A percentile compares a stretch with the other conserved stretches of the same genome.
Evolutionary conservation across 2,329 filamentous ascomycete species (phyloP).

Genomic region (Chrysoporthe puriensis): DNA sequence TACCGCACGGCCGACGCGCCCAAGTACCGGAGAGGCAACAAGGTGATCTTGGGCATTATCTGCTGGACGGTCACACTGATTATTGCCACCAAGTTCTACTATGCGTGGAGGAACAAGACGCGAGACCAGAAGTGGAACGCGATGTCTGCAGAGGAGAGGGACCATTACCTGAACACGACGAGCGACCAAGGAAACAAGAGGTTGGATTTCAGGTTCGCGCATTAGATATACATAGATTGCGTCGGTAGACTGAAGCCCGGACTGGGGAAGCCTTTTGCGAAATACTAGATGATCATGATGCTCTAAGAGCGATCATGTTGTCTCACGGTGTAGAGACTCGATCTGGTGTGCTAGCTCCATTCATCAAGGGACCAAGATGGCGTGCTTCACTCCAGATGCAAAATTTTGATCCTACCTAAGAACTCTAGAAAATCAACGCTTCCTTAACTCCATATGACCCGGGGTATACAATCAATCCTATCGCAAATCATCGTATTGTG

Average conservation of each 20-base stretch:
- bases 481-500: neutral
- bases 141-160: constrained; percentile 40
- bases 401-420: no score
- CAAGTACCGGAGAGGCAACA: constrained; percentile 48
- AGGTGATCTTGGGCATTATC: constrained; percentile 44
- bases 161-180: constrained; percentile 44
- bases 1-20: constrained; percentile 49
- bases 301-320: no score
- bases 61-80: constrained; percentile 41
- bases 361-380: neutral
- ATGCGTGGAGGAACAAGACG: constrained; percentile 37
- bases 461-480: neutral
- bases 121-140: constrained; percentile 36
- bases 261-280: no score
- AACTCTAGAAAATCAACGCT: no score
- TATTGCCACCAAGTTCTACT: constrained; percentile 38
- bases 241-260: neutral
- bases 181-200: constrained; percentile 47
- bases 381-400: no score
- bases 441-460: neutral
- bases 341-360: no score
- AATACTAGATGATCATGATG: no score
- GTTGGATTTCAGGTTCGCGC: constrained; percentile 38
- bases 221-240: constrained; percentile 29
- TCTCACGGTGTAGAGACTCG: no score